Percentiles rank a stretch among this genome's conserved stretches.
These are phyloP conservation scores for Arabidopsis thaliana DNA, from an alignment of 345 rosid species.

Conservation along the genomic window TAIR10.1 NC_003071.7:9139001-9139500, in stretches of 20 bases:
- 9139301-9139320: conserved; percentile 68
- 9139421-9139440: conserved; percentile 14
- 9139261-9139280: conserved; percentile 72
- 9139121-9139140: conserved; percentile 98
- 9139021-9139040: background rate
- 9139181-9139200: conserved; percentile 95
- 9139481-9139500: conserved; percentile 69
- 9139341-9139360: background rate
- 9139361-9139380: background rate
- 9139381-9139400: conserved; percentile 9
- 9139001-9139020: background rate
- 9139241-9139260: conserved; percentile 80
- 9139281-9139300: conserved; percentile 88
- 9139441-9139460: conserved; percentile 73
- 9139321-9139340: conserved; percentile 54
- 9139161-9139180: conserved; percentile 48
- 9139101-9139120: conserved; percentile 91
- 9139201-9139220: conserved; percentile 86
- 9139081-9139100: conserved; percentile 89
- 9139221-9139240: conserved; percentile 91
- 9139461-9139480: conserved; percentile 98
- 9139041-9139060: background rate
- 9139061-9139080: conserved; percentile 62
- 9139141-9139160: conserved; percentile 73
- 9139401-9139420: conserved; percentile 11